Percentiles rank a stretch among this genome's conserved stretches.
Evolutionary conservation across 805 yeast species (phyloP).

Genomic region (Yarrowia divulgata): DNA sequence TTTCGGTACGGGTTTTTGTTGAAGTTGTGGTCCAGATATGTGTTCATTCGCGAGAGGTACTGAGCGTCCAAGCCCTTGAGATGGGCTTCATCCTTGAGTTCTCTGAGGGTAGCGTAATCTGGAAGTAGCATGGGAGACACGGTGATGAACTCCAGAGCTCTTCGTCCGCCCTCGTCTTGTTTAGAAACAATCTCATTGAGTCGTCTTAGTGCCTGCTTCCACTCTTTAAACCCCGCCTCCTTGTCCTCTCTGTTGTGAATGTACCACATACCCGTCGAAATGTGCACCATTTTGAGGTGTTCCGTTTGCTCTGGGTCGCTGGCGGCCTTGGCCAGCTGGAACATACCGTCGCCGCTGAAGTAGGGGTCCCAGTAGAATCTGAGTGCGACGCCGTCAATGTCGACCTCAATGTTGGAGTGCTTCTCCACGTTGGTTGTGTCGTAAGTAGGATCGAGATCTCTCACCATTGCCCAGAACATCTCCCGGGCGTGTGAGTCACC

Average conservation of each 20-base stretch:
- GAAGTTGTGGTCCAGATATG: slow-evolving; percentile 20
- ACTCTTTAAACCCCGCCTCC: slow-evolving; percentile 39
- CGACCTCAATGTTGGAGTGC: slow-evolving; percentile 10
- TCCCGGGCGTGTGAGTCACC: slow-evolving; percentile 46
- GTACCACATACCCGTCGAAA: slow-evolving; percentile 35
- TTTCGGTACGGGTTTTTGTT: slow-evolving; percentile 41
- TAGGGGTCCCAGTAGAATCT: slow-evolving; percentile 34
- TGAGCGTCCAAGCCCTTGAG: slow-evolving; percentile 20
- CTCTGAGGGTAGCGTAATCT: slow-evolving; percentile 3
- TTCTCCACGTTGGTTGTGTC: slow-evolving; percentile 19
- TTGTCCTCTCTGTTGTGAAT: slow-evolving; percentile 43
- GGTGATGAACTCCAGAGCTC: slow-evolving; percentile 42
- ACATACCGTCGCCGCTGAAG: slow-evolving; percentile 1
- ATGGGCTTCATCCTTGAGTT: slow-evolving; percentile 8
- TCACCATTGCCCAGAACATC: slow-evolving; percentile 44
- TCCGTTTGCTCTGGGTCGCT: neutral
- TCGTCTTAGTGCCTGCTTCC: slow-evolving; percentile 17
- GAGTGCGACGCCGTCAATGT: slow-evolving; percentile 1
- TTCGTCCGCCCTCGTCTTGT: slow-evolving; percentile 2
- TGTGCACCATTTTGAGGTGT: slow-evolving; percentile 20
- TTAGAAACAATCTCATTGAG: slow-evolving; percentile 36
- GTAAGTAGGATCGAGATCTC: slow-evolving; percentile 43
- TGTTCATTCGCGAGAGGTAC: slow-evolving; percentile 22
- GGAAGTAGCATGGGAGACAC: slow-evolving; percentile 40
- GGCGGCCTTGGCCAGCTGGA: neutral